Evolutionary conservation across 352 stramenopile species (phyloP).

Genomic region (Pythium pectinolyticum): DNA sequence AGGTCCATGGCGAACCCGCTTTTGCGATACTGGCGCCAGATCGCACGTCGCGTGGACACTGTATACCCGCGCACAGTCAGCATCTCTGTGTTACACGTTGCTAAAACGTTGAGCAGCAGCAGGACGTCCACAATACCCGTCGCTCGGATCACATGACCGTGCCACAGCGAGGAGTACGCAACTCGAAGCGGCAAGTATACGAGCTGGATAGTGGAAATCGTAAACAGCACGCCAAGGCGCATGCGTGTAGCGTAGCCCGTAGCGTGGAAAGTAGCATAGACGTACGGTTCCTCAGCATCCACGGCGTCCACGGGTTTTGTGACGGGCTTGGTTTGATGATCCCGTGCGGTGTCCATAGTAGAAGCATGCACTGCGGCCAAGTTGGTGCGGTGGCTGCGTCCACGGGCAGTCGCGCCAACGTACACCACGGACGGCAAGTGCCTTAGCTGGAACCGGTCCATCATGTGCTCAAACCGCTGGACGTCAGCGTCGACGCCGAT

Average conservation of each 20-base stretch:
- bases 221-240: constrained; percentile 26
- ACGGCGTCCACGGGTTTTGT: too few relatives aligned
- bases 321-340: too few relatives aligned
- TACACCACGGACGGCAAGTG: too few relatives aligned
- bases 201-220: constrained; percentile 29
- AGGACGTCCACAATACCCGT: constrained; percentile 27
- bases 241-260: too few relatives aligned
- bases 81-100: constrained; percentile 46
- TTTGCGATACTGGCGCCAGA: constrained; percentile 38
- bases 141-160: constrained; percentile 8
- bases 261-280: too few relatives aligned
- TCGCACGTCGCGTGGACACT: constrained; percentile 32
- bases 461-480: constrained; percentile 47
- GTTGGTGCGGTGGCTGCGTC: too few relatives aligned
- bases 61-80: constrained; percentile 35
- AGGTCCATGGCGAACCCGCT: constrained; percentile 23
- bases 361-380: too few relatives aligned
- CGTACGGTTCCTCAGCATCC: too few relatives aligned
- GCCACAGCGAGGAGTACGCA: constrained; percentile 30
- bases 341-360: too few relatives aligned
- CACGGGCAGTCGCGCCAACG: too few relatives aligned
- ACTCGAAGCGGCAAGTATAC: constrained; percentile 39
- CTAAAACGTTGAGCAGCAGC: constrained; percentile 40
- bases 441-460: constrained; percentile 54
- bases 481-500: constrained; percentile 17